These are phyloP conservation scores for Cordyceps farinosa DNA, from an alignment of 2,329 filamentous ascomycete genomes.

Conservation along the genomic window DNA sequence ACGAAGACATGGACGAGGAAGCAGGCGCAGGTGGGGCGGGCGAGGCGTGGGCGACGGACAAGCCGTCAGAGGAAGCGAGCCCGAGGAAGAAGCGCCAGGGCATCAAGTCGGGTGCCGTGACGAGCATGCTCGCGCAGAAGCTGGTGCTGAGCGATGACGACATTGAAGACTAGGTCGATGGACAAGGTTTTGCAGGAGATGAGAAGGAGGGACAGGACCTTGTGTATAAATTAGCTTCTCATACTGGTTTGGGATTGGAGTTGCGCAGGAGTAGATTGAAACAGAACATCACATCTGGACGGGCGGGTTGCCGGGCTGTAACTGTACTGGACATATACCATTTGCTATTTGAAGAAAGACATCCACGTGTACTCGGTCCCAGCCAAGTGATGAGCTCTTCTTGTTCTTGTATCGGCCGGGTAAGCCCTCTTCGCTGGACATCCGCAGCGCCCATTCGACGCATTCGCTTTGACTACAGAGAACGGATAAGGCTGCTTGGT, in stretches of 20 bases:
- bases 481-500: too few species aligned
- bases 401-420: neutral
- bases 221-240: conserved; percentile 9
- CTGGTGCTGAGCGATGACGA: conserved; percentile 78
- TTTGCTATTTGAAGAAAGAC: conserved; percentile 9
- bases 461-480: too few species aligned
- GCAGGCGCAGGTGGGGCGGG: conserved; percentile 26
- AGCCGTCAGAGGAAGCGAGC: conserved; percentile 51
- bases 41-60: conserved; percentile 60
- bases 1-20: conserved; percentile 44
- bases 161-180: conserved; percentile 60
- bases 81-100: conserved; percentile 45
- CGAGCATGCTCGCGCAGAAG: conserved; percentile 55
- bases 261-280: neutral
- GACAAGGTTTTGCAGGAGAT: conserved; percentile 17
- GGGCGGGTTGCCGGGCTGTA: neutral
- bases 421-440: too few species aligned
- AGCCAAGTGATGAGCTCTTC: neutral
- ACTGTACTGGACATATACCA: conserved; percentile 17
- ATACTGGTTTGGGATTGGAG: neutral
- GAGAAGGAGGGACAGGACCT: conserved; percentile 24
- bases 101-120: conserved; percentile 36
- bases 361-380: neutral
- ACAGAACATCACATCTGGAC: neutral
- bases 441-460: too few species aligned